A percentile compares a stretch with the other conserved stretches of the same genome.
Conservation (phyloP, 2,329 filamentous ascomycete species). For the Fusarium brevicatenulatum region DNA sequence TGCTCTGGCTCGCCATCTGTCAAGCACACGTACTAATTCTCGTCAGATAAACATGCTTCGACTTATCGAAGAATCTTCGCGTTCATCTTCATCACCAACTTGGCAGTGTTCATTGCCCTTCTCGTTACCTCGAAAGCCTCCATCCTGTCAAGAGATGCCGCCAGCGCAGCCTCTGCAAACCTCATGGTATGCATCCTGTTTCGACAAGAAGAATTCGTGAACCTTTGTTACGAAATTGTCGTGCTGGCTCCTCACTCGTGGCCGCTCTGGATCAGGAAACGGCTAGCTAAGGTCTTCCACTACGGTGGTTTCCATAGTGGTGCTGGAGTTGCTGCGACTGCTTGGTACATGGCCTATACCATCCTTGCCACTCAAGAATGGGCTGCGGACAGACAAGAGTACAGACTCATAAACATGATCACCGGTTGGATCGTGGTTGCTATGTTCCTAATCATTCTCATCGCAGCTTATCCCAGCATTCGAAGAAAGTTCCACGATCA, state of each 20-base stretch:
- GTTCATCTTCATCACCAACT: neutral
- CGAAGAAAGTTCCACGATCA: slow-evolving; percentile 20
- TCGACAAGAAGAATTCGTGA: slow-evolving; percentile 19
- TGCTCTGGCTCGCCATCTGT: fast-evolving
- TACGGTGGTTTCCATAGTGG: slow-evolving; percentile 21
- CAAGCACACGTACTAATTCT: fast-evolving
- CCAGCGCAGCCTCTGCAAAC: slow-evolving; percentile 17
- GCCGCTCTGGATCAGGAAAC: slow-evolving; percentile 1
- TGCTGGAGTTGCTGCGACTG: slow-evolving; percentile 11
- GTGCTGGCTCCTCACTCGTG: slow-evolving; percentile 13
- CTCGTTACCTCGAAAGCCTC: neutral
- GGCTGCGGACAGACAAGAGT: neutral
- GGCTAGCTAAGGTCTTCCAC: slow-evolving; percentile 7
- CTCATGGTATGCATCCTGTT: slow-evolving; percentile 22
- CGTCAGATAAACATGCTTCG: neutral
- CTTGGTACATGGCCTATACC: slow-evolving; percentile 8
- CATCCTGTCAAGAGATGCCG: neutral
- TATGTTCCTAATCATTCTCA: slow-evolving; percentile 11
- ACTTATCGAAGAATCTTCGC: slow-evolving; percentile 15
- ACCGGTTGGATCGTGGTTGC: slow-evolving; percentile 9
- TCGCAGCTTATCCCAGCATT: slow-evolving; percentile 6
- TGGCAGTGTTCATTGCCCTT: neutral
- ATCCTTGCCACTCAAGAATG: slow-evolving; percentile 11
- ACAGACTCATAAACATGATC: slow-evolving; percentile 15
- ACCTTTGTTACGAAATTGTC: slow-evolving; percentile 14